Base-by-base conservation (phyloP, 2,329 filamentous ascomycete genomes). In the Aspergillus fumigatiaffinis region DNA sequence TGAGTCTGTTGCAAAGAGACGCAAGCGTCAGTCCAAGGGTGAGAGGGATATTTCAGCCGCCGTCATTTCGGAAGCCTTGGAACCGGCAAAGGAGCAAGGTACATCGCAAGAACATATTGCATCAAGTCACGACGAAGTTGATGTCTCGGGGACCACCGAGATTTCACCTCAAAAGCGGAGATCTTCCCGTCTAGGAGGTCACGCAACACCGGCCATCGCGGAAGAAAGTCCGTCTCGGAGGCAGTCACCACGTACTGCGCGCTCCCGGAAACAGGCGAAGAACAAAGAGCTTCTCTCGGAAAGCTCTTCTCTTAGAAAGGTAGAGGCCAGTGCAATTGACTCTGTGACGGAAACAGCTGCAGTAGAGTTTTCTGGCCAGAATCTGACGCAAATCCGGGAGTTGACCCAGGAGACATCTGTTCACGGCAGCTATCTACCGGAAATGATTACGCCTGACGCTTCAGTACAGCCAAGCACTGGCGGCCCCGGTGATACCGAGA, bases 151-250 rank as follows among this genome's bases (percentile, higher is more conserved):
- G 1, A 52, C 50, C 2, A 58, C 63, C 21, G 64, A 62, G 20
- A 58, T 57, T 17, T 62, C 68, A 14, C 21, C n/a, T 23, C 63
- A 70, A 26, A 73, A 72, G 57, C 61, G 68, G 38, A 69, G 70
- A 51, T 74, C 73, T 3, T 59, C 59, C 14, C 67, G 70, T 25
- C 62, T 70, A 26, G 68, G 68, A 10, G 66, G 65, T 8, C 58
- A 66, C 28, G 50, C 62, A 35, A 59, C 56, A 6, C 59, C 61
- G 6, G 44, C 48, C 17, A 47, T 57, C 7, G 29, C 58, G 4
- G 61, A 61, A 26, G 60, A 63, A 28, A 58, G 28, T 21, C 51
- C 60, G 25, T 26, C 53, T 14, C 52, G 58, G 14, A 56, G 54
- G 32, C 65, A 62, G 25, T 61, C 60, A 14, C 56, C 62, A 6